phyloP scores from a whole-genome alignment of 2,329 filamentous ascomycete species.

The Setomelanomma holmii region DNA sequence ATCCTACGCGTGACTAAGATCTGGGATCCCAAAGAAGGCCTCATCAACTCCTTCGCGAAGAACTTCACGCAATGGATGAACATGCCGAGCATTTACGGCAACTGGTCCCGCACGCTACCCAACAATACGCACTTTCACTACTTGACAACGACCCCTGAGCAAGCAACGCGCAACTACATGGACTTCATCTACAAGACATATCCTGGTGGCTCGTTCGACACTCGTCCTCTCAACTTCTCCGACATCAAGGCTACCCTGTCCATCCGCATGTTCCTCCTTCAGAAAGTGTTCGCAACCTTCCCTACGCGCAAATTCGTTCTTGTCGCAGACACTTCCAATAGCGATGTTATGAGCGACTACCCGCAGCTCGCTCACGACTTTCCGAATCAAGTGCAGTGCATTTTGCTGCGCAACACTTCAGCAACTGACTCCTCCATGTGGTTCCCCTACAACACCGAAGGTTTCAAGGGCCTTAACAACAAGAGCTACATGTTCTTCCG shows the following conservation, averaged over 20 bases:
- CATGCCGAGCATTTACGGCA: conserved; percentile 80
- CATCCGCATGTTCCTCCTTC: conserved; percentile 73
- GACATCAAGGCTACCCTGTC: conserved; percentile 74
- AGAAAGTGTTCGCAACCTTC: conserved; percentile 77
- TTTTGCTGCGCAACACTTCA: conserved; percentile 76
- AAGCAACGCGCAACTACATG: conserved; percentile 80
- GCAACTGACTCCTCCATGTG: conserved; percentile 70
- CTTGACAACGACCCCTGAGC: conserved; percentile 80
- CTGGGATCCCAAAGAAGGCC: conserved; percentile 75
- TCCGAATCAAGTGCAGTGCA: conserved; percentile 77
- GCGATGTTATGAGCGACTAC: conserved; percentile 74
- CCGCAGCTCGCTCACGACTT: conserved; percentile 68
- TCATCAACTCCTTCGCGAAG: conserved; percentile 78
- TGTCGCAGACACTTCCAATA: conserved; percentile 77
- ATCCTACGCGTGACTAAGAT: conserved; percentile 83
- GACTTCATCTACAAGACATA: conserved; percentile 80
- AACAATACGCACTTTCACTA: conserved; percentile 78
- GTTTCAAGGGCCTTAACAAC: conserved; percentile 72
- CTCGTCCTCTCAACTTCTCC: conserved; percentile 77
- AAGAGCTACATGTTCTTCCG: conserved; percentile 81
- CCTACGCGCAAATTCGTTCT: conserved; percentile 78
- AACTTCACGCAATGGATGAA: conserved; percentile 76
- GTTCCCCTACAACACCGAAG: conserved; percentile 78
- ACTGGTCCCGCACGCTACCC: conserved; percentile 72
- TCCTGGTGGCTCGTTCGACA: conserved; percentile 78